phyloP scores from a whole-genome alignment of 1,284 basidiomycete genomes.

The Amylostereum chailletii region DNA sequence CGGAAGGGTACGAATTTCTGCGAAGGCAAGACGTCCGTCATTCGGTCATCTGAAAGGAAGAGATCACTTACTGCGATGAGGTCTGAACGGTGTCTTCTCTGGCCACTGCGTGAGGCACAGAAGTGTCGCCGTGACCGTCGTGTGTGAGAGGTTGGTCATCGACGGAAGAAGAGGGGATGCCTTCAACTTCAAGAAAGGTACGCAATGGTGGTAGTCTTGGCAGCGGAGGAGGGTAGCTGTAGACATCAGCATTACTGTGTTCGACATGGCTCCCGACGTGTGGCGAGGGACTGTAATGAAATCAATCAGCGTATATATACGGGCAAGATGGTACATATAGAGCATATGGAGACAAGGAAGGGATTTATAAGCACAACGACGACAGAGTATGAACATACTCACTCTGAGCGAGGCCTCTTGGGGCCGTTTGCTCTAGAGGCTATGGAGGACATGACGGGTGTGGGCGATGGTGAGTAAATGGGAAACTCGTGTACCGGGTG shows the following conservation, averaged over 20 bases:
- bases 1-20: too few species aligned
- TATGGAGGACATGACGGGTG: slow-evolving; percentile 4
- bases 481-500: slow-evolving; percentile 9
- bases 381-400: not conserved
- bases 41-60: too few species aligned
- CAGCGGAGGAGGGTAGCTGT: too few species aligned
- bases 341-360: not conserved
- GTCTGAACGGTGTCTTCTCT: too few species aligned
- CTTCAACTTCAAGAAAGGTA: slow-evolving; percentile 7
- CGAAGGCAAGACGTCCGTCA: too few species aligned
- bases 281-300: not conserved
- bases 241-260: too few species aligned
- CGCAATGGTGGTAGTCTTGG: slow-evolving; percentile 7
- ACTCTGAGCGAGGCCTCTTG: not conserved
- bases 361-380: not conserved
- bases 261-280: slow-evolving; percentile 1
- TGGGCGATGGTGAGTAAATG: slow-evolving; percentile 8
- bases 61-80: too few species aligned
- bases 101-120: too few species aligned
- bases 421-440: not conserved
- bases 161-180: not conserved
- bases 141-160: too few species aligned
- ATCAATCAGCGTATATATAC: too few species aligned
- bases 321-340: too few species aligned
- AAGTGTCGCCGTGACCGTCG: too few species aligned